Conservation (phyloP, 768 basidiomycete genomes). For the Suillus weaverae region DNA sequence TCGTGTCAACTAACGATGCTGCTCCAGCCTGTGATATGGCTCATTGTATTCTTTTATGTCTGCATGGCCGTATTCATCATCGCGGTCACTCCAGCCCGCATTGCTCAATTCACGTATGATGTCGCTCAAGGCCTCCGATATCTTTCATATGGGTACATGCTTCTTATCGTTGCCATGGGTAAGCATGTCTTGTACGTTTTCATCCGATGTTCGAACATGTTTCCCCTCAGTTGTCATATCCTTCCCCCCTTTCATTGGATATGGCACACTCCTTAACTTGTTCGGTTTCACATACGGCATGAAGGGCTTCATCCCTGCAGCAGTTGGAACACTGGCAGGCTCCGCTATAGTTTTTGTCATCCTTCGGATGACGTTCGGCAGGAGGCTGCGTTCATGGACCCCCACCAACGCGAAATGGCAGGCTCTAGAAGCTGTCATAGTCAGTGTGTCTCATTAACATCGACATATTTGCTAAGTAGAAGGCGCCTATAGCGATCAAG, state of each 20-base stretch:
- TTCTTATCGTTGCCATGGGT: slow-evolving; percentile 56
- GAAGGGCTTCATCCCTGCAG: slow-evolving; percentile 69
- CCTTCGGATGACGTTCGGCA: slow-evolving; percentile 60
- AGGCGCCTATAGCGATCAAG: slow-evolving; percentile 52
- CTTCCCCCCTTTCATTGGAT: slow-evolving; percentile 34
- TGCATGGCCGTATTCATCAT: slow-evolving; percentile 43
- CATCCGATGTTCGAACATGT: slow-evolving; percentile 44
- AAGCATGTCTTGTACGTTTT: slow-evolving; percentile 51
- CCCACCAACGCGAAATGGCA: slow-evolving; percentile 69
- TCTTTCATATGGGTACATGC: slow-evolving; percentile 61
- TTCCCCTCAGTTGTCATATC: slow-evolving; percentile 25
- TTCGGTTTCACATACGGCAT: slow-evolving; percentile 86
- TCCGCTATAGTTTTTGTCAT: slow-evolving; percentile 60
- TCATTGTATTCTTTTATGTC: slow-evolving; percentile 56
- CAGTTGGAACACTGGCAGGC: slow-evolving; percentile 60
- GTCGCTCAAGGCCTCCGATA: slow-evolving; percentile 58
- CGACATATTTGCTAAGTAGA: neutral
- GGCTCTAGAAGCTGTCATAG: slow-evolving; percentile 73
- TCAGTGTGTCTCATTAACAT: slow-evolving; percentile 34
- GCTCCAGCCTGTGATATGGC: slow-evolving; percentile 57
- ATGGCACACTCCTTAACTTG: slow-evolving; percentile 45
- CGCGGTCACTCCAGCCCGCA: slow-evolving; percentile 59
- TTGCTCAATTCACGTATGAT: slow-evolving; percentile 73
- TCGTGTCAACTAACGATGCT: neutral
- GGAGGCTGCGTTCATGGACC: slow-evolving; percentile 60